Evolutionary conservation across 768 basidiomycete species (phyloP).

Genomic region (Leccinellum rugosiceps): DNA sequence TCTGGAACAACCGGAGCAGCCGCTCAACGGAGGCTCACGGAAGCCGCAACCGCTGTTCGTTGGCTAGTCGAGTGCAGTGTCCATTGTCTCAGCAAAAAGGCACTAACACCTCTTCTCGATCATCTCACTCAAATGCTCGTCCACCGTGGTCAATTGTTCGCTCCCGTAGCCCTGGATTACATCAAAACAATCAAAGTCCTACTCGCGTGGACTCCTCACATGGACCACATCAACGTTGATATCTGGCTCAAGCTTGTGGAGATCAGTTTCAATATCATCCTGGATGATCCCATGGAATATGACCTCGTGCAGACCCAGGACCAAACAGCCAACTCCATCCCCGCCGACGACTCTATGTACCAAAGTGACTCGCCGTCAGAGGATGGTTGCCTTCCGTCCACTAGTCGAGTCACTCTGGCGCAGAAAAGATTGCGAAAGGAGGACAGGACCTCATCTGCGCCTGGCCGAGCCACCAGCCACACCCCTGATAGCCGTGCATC

Average conservation of each 20-base stretch:
- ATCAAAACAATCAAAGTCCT: slow-evolving; percentile 71
- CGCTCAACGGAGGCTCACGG: slow-evolving; percentile 57
- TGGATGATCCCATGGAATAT: slow-evolving; percentile 53
- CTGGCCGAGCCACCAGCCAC: slow-evolving; percentile 15
- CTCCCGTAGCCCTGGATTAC: slow-evolving; percentile 73
- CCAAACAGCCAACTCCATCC: slow-evolving; percentile 16
- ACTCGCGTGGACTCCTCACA: slow-evolving; percentile 66
- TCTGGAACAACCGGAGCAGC: slow-evolving; percentile 42
- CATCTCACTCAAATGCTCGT: slow-evolving; percentile 65
- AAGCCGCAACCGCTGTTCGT: slow-evolving; percentile 65
- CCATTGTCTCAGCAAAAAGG: slow-evolving; percentile 51
- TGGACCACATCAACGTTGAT: slow-evolving; percentile 65
- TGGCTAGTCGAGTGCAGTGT: slow-evolving; percentile 69
- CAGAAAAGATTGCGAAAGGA: slow-evolving; percentile 28
- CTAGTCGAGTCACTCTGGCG: slow-evolving; percentile 7
- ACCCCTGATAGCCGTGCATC: slow-evolving; percentile 20
- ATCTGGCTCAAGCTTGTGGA: slow-evolving; percentile 69
- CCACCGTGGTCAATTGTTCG: slow-evolving; percentile 49
- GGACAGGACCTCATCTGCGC: slow-evolving; percentile 21
- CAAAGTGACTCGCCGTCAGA: slow-evolving; percentile 32
- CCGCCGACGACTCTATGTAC: slow-evolving; percentile 30
- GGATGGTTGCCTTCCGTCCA: slow-evolving; percentile 33
- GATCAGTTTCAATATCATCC: slow-evolving; percentile 72
- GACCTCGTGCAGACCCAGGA: slow-evolving; percentile 26
- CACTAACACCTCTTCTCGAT: slow-evolving; percentile 53